Percentiles rank a stretch among this genome's conserved stretches.
Conservation (phyloP, 2,329 filamentous ascomycete genomes). For the Penicillium brevicompactum region DNA sequence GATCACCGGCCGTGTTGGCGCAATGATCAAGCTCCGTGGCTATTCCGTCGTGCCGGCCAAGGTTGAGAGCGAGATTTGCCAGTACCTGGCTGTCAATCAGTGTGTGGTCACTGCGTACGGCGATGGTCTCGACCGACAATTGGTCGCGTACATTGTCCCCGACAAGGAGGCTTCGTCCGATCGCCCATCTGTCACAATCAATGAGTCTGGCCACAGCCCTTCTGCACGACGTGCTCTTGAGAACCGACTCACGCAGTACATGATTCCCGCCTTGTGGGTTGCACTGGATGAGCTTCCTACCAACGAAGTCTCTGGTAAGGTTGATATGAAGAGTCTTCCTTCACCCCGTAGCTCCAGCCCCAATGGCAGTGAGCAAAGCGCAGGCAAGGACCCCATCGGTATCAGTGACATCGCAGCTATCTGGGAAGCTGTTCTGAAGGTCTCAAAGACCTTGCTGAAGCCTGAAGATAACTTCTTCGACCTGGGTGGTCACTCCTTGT, state of each 20-base stretch:
- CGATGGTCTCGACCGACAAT: constrained; percentile 72
- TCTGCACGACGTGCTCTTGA: constrained; percentile 66
- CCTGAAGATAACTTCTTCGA: constrained; percentile 78
- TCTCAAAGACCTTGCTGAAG: constrained; percentile 64
- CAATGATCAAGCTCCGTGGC: constrained; percentile 79
- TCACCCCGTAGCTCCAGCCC: constrained; percentile 59
- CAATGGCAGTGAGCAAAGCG: constrained; percentile 48
- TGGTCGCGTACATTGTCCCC: constrained; percentile 75
- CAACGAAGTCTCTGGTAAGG: constrained; percentile 77
- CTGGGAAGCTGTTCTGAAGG: constrained; percentile 71
- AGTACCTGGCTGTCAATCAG: constrained; percentile 68
- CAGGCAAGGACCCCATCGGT: constrained; percentile 64
- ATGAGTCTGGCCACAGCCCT: constrained; percentile 72
- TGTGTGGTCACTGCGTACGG: constrained; percentile 75
- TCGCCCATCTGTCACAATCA: constrained; percentile 65
- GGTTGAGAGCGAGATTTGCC: constrained; percentile 72
- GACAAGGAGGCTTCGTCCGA: constrained; percentile 61
- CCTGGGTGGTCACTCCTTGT: constrained; percentile 75
- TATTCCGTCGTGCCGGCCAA: constrained; percentile 78
- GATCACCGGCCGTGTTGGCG: constrained; percentile 74
- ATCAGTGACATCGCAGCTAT: constrained; percentile 69
- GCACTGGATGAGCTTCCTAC: constrained; percentile 71
- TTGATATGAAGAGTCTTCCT: constrained; percentile 71
- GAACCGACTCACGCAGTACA: constrained; percentile 73
- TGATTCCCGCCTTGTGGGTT: constrained; percentile 80